A percentile compares a stretch with the other conserved stretches of the same genome.
Evolutionary conservation across 2,329 filamentous ascomycete genomes (phyloP).

Genomic region (Colletotrichum scovillei): DNA sequence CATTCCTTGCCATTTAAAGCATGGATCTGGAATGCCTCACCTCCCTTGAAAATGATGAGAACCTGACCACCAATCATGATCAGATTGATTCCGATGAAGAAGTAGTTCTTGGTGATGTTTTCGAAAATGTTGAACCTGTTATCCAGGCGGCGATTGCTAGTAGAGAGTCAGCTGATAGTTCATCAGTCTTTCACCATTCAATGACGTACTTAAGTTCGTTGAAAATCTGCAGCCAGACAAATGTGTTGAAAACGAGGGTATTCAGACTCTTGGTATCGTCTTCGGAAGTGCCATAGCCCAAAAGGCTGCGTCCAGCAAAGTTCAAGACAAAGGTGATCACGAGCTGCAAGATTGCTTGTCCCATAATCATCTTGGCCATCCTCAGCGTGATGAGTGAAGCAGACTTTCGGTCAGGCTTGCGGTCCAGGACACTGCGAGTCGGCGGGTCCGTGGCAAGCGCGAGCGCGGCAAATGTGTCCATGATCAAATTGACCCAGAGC

Average conservation of each 20-base stretch:
- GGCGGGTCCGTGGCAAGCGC: constrained; percentile 54
- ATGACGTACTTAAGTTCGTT: constrained; percentile 57
- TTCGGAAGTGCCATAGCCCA: constrained; percentile 13
- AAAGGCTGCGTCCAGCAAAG: constrained; percentile 16
- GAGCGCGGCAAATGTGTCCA: constrained; percentile 70
- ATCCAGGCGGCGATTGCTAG: constrained; percentile 81
- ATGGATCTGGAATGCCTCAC: constrained; percentile 76
- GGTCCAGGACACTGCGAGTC: constrained; percentile 45
- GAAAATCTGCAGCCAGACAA: constrained; percentile 86
- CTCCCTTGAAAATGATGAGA: constrained; percentile 86
- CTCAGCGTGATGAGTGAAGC: constrained; percentile 30
- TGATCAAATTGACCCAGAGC: constrained; percentile 73
- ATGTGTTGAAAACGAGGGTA: constrained; percentile 86
- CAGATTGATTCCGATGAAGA: constrained; percentile 83
- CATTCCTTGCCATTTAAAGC: constrained; percentile 77
- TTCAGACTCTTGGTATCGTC: constrained; percentile 61
- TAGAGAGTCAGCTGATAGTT: constrained; percentile 44
- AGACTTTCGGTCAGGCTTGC: constrained; percentile 58
- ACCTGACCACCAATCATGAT: constrained; percentile 88
- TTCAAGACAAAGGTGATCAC: constrained; percentile 58
- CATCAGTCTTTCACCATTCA: not conserved
- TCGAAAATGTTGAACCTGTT: constrained; percentile 92
- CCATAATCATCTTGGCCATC: constrained; percentile 75
- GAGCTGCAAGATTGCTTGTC: constrained; percentile 70
- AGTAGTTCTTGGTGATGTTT: constrained; percentile 80